phyloP scores from a whole-genome alignment of 176 grass and related monocot genomes.

The Carex littledalei region DNA sequence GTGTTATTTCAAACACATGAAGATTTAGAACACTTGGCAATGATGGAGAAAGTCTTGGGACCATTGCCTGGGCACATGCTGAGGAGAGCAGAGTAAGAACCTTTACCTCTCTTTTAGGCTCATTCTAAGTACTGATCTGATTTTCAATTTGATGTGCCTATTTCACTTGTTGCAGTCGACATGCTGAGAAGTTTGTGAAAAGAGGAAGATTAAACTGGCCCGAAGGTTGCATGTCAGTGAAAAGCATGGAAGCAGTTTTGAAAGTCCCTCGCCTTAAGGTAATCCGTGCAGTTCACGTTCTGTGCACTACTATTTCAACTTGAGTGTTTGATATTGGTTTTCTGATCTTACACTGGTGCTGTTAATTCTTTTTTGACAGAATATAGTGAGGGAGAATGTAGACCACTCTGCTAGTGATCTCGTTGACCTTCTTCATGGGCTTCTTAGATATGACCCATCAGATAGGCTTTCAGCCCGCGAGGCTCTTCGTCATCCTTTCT shows the following conservation, averaged over 20 bases:
- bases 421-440: constrained; percentile 52
- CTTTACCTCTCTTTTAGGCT: neutral
- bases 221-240: constrained; percentile 50
- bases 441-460: constrained; percentile 60
- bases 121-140: neutral
- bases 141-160: neutral
- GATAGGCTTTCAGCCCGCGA: constrained; percentile 41
- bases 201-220: constrained; percentile 66
- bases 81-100: constrained; percentile 25
- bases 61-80: constrained; percentile 26
- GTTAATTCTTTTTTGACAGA: constrained; percentile 25
- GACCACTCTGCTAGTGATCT: constrained; percentile 51
- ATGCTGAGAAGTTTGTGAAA: constrained; percentile 61
- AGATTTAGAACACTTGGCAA: constrained; percentile 41
- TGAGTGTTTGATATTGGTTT: neutral
- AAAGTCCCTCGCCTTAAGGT: constrained; percentile 58
- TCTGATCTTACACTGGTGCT: neutral
- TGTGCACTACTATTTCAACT: neutral
- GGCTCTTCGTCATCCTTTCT: constrained; percentile 60
- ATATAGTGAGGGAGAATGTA: constrained; percentile 43
- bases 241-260: constrained; percentile 67
- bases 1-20: constrained; percentile 35
- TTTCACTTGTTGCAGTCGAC: constrained; percentile 36
- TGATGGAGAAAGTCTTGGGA: constrained; percentile 39
- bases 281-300: neutral